A percentile compares a stretch with the other conserved stretches of the same genome.
These are phyloP conservation scores for Lactifluus echinatus DNA, from an alignment of 768 basidiomycete species.

Conservation along the genomic window DNA sequence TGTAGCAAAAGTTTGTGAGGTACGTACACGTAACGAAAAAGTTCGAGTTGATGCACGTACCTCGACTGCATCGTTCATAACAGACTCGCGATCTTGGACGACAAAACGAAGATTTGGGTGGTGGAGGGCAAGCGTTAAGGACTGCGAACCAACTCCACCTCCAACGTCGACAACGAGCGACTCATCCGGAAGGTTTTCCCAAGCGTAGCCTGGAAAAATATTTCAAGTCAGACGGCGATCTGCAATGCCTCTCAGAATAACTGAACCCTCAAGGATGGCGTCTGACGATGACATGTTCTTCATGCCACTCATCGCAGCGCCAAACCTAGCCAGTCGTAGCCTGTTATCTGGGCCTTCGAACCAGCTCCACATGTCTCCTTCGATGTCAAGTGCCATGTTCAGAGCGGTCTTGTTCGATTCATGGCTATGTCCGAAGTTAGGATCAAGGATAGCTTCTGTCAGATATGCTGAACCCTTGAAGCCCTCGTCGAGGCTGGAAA, in stretches of 20 bases:
- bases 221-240: not conserved
- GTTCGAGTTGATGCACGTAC: not conserved
- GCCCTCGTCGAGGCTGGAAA: slow-evolving; percentile 19
- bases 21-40: not conserved
- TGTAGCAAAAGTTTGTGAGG: not conserved
- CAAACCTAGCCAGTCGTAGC: slow-evolving; percentile 2
- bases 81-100: slow-evolving; percentile 4
- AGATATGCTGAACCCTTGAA: slow-evolving; percentile 22
- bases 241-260: not conserved
- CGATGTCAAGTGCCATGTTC: not conserved
- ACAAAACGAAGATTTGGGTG: slow-evolving; percentile 4
- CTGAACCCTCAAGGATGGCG: not conserved
- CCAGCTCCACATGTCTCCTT: not conserved
- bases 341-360: not conserved
- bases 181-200: slow-evolving; percentile 1
- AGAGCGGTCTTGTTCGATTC: not conserved
- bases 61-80: not conserved
- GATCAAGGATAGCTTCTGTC: slow-evolving; percentile 19
- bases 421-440: not conserved
- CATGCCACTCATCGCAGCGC: not conserved
- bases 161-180: slow-evolving; percentile 11
- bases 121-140: not conserved
- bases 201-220: not conserved
- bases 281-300: not conserved
- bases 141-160: slow-evolving; percentile 2